These are phyloP conservation scores for Physaria fendleri DNA, from an alignment of 345 rosid genomes.

Conservation along the genomic window DNA sequence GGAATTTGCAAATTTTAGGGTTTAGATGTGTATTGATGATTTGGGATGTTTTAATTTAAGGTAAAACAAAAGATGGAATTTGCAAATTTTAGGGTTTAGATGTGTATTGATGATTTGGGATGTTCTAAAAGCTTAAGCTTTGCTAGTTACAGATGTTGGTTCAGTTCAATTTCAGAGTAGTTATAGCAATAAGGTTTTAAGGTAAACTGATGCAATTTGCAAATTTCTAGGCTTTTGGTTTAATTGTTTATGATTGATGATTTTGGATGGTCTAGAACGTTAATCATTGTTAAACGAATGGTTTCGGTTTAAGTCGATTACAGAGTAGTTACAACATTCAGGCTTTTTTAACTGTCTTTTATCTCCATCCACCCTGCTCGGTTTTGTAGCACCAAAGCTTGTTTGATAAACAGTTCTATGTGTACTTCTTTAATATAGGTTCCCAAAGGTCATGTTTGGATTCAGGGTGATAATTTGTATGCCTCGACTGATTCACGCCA, in stretches of 20 bases:
- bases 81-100: not conserved
- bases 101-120: not conserved
- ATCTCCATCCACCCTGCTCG: not conserved
- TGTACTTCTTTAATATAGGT: slow-evolving; percentile 33
- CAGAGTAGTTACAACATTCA: not conserved
- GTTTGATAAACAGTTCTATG: not conserved
- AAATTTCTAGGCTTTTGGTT: not conserved
- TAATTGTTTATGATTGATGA: not conserved
- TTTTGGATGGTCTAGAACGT: not conserved
- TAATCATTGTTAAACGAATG: not conserved
- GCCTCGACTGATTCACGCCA: slow-evolving; percentile 68
- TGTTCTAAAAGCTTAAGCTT: not conserved
- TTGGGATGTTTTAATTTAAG: no score
- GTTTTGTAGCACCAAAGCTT: not conserved
- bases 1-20: not conserved
- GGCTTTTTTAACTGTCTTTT: not conserved
- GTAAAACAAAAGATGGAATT: not conserved
- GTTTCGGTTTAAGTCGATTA: not conserved
- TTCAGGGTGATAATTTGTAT: slow-evolving; percentile 80
- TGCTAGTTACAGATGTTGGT: not conserved
- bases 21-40: not conserved
- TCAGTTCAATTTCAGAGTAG: not conserved
- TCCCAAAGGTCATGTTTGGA: slow-evolving; percentile 87
- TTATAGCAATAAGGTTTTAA: not conserved
- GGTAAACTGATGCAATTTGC: not conserved